phyloP scores from a whole-genome alignment of 2,329 filamentous ascomycete genomes.

The Trichoderma brevicompactum region DNA sequence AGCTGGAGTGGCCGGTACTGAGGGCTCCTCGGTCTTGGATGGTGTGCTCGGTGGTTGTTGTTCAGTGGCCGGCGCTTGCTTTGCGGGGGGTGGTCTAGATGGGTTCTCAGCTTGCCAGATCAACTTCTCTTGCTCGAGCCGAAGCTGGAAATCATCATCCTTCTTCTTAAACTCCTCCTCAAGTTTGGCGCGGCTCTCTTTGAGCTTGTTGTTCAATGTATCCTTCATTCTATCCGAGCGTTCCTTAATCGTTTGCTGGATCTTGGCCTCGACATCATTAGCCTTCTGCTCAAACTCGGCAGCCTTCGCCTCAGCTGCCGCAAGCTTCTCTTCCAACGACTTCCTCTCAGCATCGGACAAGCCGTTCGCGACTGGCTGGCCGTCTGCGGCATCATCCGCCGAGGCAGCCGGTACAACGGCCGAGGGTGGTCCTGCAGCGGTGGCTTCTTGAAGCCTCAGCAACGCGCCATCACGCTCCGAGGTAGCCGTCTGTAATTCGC shows the following conservation, averaged over 20 bases:
- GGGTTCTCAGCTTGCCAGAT: conserved; percentile 62
- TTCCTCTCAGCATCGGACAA: conserved; percentile 63
- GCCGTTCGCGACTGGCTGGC: conserved; percentile 33
- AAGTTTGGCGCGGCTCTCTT: conserved; percentile 62
- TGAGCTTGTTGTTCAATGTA: conserved; percentile 70
- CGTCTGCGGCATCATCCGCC: not conserved
- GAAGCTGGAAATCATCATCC: conserved; percentile 57
- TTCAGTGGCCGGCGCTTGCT: conserved; percentile 35
- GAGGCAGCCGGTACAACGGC: not conserved
- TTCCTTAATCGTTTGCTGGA: conserved; percentile 64
- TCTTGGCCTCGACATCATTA: conserved; percentile 66
- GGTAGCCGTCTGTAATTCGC: conserved; percentile 65
- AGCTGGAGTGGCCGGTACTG: conserved; percentile 44
- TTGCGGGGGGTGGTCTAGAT: conserved; percentile 34
- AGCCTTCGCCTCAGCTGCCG: conserved; percentile 63
- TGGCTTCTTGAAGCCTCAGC: conserved; percentile 43
- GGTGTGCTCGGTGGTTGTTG: conserved; percentile 44
- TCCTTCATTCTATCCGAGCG: conserved; percentile 72
- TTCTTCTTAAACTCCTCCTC: conserved; percentile 60
- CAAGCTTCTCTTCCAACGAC: conserved; percentile 64
- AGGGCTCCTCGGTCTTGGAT: conserved; percentile 43
- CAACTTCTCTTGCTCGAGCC: conserved; percentile 65
- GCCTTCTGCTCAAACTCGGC: conserved; percentile 67
- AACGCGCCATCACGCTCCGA: conserved; percentile 67
- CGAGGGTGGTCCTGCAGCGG: conserved; percentile 30